A percentile compares a stretch with the other conserved stretches of the same genome.
phyloP scores from a whole-genome alignment of 805 yeast genomes.

The Lipomyces yamadae region DNA sequence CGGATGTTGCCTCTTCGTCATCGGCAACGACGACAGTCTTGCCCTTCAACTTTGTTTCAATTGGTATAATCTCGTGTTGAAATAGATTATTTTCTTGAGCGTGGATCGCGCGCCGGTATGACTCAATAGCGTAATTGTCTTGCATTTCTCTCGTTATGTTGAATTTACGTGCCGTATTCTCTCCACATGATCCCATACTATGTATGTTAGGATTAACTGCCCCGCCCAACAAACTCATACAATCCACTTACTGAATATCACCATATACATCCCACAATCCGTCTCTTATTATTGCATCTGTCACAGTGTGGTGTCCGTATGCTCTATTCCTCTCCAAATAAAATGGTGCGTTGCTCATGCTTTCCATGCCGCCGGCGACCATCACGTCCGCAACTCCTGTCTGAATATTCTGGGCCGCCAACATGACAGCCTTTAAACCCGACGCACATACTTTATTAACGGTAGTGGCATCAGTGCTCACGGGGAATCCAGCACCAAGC shows the following conservation, averaged over 20 bases:
- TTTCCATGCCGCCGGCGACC: constrained; percentile 97
- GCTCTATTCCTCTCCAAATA: constrained; percentile 52
- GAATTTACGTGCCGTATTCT: constrained; percentile 86
- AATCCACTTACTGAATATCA: constrained; percentile 47
- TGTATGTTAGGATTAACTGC: not conserved
- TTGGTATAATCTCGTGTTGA: constrained; percentile 76
- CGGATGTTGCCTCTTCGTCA: constrained; percentile 78
- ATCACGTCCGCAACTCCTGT: constrained; percentile 91
- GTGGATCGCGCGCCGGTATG: constrained; percentile 77
- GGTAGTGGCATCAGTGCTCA: constrained; percentile 82
- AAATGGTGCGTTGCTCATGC: constrained; percentile 96
- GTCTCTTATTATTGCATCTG: constrained; percentile 72
- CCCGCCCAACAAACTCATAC: not conserved
- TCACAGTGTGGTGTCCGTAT: constrained; percentile 56
- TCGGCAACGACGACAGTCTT: constrained; percentile 70
- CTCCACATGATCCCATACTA: constrained; percentile 93
- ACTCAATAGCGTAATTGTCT: constrained; percentile 78
- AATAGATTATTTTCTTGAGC: constrained; percentile 79
- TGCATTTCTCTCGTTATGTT: constrained; percentile 77
- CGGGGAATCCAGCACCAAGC: constrained; percentile 81
- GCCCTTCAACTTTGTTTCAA: constrained; percentile 68
- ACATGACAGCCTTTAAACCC: constrained; percentile 87
- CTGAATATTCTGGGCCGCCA: constrained; percentile 87
- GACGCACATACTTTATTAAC: constrained; percentile 97
- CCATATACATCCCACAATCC: constrained; percentile 89